phyloP scores from a whole-genome alignment of 2,329 filamentous ascomycete genomes.

The Trichoderma endophyticum region DNA sequence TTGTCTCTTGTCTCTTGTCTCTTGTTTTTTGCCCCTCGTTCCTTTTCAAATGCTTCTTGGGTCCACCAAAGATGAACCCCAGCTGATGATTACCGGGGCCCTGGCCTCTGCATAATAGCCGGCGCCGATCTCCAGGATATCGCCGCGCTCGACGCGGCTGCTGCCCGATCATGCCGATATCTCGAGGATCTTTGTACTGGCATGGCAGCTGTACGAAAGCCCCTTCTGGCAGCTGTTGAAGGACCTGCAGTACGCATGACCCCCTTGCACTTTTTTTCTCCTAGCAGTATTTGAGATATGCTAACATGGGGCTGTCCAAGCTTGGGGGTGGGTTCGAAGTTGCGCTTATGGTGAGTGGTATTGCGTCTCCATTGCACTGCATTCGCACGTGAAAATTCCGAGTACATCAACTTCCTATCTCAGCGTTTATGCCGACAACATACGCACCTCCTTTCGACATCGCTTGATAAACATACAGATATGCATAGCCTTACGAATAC shows the following conservation, averaged over 20 bases:
- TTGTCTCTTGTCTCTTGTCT: neutral
- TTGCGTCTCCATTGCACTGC: neutral
- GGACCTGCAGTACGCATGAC: conserved; percentile 45
- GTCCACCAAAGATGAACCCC: conserved; percentile 6
- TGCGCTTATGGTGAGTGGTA: conserved; percentile 41
- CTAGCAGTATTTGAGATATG: neutral
- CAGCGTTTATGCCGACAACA: neutral
- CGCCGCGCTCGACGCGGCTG: conserved; percentile 32
- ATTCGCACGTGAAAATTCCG: conserved; percentile 1
- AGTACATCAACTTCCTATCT: conserved; percentile 5
- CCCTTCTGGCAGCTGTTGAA: conserved; percentile 48
- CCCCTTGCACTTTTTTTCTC: neutral
- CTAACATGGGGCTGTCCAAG: conserved; percentile 27
- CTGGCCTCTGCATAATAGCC: conserved; percentile 25
- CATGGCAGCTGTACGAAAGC: conserved; percentile 39
- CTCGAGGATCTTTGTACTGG: conserved; percentile 41
- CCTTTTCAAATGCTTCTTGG: neutral
- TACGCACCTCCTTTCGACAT: neutral
- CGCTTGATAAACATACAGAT: conserved; percentile 10
- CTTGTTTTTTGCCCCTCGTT: neutral
- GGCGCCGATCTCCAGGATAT: conserved; percentile 38
- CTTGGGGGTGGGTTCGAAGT: conserved; percentile 51
- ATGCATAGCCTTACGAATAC: neutral
- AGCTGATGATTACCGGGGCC: conserved; percentile 8
- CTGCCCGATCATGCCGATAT: conserved; percentile 34